phyloP scores from a whole-genome alignment of 805 yeast genomes.

The Tetrapisispora nanseiensis region DNA sequence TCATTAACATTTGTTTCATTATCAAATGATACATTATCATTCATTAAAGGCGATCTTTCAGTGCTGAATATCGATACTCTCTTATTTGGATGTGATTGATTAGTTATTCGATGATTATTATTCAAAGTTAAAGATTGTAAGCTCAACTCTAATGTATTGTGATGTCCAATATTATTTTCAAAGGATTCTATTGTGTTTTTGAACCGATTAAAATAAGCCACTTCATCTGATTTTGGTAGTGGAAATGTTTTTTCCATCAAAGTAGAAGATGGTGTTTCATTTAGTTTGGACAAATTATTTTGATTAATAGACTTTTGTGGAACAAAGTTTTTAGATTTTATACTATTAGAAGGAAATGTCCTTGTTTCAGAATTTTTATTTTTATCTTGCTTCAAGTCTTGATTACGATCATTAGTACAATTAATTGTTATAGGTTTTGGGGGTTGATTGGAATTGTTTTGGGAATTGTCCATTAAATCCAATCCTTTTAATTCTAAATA shows the following conservation, averaged over 20 bases:
- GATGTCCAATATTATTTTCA: not conserved
- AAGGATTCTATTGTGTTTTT: not conserved
- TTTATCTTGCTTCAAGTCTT: not conserved
- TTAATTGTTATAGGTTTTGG: slow-evolving; percentile 1
- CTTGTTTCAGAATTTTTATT: not conserved
- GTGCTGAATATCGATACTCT: not conserved
- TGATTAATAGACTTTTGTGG: not conserved
- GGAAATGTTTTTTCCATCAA: not conserved
- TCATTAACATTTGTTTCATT: not conserved
- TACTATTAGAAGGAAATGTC: not conserved
- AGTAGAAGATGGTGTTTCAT: not conserved
- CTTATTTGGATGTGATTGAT: not conserved
- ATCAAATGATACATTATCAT: not conserved
- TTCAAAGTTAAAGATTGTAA: not conserved
- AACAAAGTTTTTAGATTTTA: too few relatives aligned
- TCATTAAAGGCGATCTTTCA: not conserved
- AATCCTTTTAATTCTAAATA: slow-evolving; percentile 22
- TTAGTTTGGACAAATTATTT: too few relatives aligned
- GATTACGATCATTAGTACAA: not conserved
- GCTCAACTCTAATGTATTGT: not conserved
- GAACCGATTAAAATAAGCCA: not conserved
- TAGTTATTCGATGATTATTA: not conserved
- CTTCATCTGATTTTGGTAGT: not conserved
- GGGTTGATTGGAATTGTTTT: slow-evolving; percentile 7
- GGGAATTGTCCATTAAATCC: slow-evolving; percentile 12